Percentiles rank a stretch among this genome's conserved stretches.
phyloP scores from a whole-genome alignment of 208 protist genomes.

The Trypanosomatidae sp. region DNA sequence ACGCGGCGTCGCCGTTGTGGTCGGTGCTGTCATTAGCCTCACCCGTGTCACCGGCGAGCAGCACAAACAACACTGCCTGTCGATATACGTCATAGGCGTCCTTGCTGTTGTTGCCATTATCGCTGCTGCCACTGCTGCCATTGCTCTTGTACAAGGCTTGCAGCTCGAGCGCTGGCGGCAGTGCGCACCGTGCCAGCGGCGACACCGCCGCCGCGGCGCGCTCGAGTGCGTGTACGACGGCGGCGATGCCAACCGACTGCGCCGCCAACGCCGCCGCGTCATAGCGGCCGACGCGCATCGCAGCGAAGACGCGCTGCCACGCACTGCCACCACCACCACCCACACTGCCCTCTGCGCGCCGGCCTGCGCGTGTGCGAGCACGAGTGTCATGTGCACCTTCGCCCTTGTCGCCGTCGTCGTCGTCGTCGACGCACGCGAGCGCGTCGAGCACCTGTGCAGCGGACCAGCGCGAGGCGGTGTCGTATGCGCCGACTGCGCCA shows the following conservation, averaged over 20 bases:
- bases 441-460: too few relatives aligned
- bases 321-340: constrained; percentile 19
- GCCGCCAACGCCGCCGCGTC: constrained; percentile 40
- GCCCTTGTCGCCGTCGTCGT: too few relatives aligned
- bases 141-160: constrained; percentile 45
- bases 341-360: too few relatives aligned
- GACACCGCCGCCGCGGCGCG: constrained; percentile 10
- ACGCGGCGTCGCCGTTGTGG: background rate
- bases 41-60: constrained; percentile 52
- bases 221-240: constrained; percentile 18
- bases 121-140: constrained; percentile 17
- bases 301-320: constrained; percentile 50
- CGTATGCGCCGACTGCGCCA: too few relatives aligned
- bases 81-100: constrained; percentile 43
- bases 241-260: constrained; percentile 15
- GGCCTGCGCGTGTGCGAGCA: too few relatives aligned
- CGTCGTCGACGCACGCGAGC: too few relatives aligned
- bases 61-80: constrained; percentile 60
- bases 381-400: too few relatives aligned
- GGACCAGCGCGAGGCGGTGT: too few relatives aligned
- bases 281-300: constrained; percentile 70
- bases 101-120: too few relatives aligned
- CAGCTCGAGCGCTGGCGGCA: constrained; percentile 23
- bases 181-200: constrained; percentile 13
- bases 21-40: constrained; percentile 11